These are phyloP conservation scores for Phanerochaete sordida DNA, from an alignment of 768 basidiomycete genomes.

Conservation along the genomic window DNA sequence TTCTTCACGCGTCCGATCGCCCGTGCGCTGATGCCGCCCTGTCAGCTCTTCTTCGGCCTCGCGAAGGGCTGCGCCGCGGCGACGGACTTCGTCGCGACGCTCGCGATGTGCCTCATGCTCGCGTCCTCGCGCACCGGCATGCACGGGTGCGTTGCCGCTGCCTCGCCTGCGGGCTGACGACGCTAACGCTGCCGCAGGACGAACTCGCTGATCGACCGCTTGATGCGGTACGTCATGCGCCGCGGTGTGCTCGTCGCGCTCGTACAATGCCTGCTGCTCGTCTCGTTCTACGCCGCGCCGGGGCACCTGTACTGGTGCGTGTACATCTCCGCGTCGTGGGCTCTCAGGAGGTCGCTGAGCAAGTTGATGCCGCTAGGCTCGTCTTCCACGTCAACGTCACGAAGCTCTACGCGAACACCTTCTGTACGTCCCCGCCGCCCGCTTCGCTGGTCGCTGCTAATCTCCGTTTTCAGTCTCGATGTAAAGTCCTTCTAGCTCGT, in stretches of 20 bases:
- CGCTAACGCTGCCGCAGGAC: conserved; percentile 27
- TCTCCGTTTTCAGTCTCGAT: no score
- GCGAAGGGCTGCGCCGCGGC: conserved; percentile 43
- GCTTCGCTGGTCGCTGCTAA: no score
- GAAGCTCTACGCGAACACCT: conserved; percentile 47
- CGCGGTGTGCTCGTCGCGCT: conserved; percentile 42
- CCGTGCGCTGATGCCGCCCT: no score
- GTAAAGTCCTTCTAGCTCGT: no score
- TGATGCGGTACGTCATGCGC: conserved; percentile 39
- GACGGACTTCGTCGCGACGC: conserved; percentile 41
- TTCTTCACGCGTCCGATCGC: no score
- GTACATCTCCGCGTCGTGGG: background rate
- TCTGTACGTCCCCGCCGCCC: conserved; percentile 33
- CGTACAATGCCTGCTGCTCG: conserved; percentile 37
- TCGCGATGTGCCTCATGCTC: conserved; percentile 40
- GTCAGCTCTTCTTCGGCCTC: conserved; percentile 39
- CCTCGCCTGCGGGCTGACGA: background rate
- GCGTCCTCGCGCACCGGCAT: conserved; percentile 36
- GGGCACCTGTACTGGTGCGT: conserved; percentile 35
- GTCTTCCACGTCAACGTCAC: conserved; percentile 47
- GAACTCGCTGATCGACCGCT: conserved; percentile 32
- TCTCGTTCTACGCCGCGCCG: conserved; percentile 38
- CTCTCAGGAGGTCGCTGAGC: no score
- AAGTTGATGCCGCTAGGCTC: conserved; percentile 29
- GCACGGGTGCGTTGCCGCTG: conserved; percentile 26